phyloP scores from a whole-genome alignment of 345 rosid species.

The Citrus glauca region DNA sequence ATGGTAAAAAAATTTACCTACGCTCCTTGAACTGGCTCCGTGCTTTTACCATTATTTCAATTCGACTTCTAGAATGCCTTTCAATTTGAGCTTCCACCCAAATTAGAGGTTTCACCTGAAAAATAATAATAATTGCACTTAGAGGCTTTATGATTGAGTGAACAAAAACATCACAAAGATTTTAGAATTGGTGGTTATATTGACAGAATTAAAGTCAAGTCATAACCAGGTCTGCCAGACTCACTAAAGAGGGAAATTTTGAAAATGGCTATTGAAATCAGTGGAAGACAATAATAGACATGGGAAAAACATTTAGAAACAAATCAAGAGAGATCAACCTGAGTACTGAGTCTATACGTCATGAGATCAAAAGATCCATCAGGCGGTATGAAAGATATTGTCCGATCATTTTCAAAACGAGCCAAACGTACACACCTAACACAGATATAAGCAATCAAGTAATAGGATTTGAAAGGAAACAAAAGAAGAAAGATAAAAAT shows the following conservation, averaged over 20 bases:
- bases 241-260: neutral
- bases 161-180: neutral
- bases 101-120: slow-evolving; percentile 67
- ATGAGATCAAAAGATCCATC: slow-evolving; percentile 76
- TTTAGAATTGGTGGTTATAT: neutral
- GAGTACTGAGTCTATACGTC: slow-evolving; percentile 77
- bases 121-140: slow-evolving; percentile 8
- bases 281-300: neutral
- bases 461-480: neutral
- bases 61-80: slow-evolving; percentile 68
- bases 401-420: slow-evolving; percentile 72
- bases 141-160: neutral
- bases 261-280: neutral
- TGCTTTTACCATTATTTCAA: slow-evolving; percentile 65
- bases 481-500: slow-evolving; percentile 7
- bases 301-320: no score
- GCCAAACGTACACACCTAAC: slow-evolving; percentile 79
- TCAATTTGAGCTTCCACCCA: slow-evolving; percentile 81
- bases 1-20: slow-evolving; percentile 34
- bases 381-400: slow-evolving; percentile 76
- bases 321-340: slow-evolving; percentile 33
- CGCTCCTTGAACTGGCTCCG: slow-evolving; percentile 74
- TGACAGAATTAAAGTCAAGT: neutral
- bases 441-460: neutral
- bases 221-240: neutral